Evolutionary conservation across 192 early-diverging fungal genomes (phyloP).

Genomic region (Gryganskiella cystojenkinii): DNA sequence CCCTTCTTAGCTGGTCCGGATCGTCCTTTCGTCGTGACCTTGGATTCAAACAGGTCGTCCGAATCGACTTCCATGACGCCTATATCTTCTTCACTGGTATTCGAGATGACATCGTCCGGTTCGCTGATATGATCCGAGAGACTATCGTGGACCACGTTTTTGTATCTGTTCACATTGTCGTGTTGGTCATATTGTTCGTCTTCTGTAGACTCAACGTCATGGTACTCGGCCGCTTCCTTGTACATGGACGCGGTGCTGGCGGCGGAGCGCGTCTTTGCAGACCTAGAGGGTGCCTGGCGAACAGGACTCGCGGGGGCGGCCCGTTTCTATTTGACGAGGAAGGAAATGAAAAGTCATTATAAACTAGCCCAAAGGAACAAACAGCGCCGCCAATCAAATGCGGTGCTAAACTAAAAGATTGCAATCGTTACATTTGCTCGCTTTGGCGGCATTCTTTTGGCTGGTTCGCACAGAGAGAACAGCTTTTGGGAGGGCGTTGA

Average conservation of each 20-base stretch:
- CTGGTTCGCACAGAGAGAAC: not conserved
- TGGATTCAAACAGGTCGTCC: slow-evolving; percentile 1
- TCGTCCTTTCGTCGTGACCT: slow-evolving; percentile 1
- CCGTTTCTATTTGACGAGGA: slow-evolving; percentile 1
- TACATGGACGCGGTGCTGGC: slow-evolving; percentile 45
- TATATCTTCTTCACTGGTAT: not conserved
- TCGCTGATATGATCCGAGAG: slow-evolving; percentile 35
- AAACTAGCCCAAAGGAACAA: no score
- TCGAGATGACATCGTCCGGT: slow-evolving; percentile 19
- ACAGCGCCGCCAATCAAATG: no score
- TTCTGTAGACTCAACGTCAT: not conserved
- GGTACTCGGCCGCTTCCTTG: slow-evolving; percentile 29
- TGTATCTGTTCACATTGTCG: no score
- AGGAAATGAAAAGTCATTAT: not conserved
- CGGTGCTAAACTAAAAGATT: no score
- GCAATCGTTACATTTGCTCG: slow-evolving; percentile 14
- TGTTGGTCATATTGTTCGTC: not conserved
- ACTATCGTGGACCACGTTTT: no score
- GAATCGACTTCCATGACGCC: slow-evolving; percentile 7
- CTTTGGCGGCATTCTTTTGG: slow-evolving; percentile 32
- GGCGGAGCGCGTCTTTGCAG: slow-evolving; percentile 37
- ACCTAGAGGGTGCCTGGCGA: slow-evolving; percentile 20
- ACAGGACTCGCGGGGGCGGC: slow-evolving; percentile 4
- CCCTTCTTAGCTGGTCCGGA: not conserved
- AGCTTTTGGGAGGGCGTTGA: not conserved